Conservation (phyloP, 1,284 basidiomycete species). For the Anthracocystis walkeri region DNA sequence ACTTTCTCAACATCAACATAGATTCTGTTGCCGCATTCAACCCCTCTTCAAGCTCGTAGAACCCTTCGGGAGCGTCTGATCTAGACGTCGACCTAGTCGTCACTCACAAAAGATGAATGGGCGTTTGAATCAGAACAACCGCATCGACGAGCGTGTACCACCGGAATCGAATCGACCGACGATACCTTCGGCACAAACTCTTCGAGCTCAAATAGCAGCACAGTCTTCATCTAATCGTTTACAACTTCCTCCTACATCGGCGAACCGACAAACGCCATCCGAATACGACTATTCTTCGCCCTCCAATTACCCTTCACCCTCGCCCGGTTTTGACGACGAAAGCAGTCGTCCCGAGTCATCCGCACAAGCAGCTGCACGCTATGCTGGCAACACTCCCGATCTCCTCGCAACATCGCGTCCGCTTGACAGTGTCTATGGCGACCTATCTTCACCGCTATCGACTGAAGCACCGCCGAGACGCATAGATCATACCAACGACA, state of each 20-base stretch:
- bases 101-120: constrained; percentile 21
- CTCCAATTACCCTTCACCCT: constrained; percentile 21
- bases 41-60: neutral
- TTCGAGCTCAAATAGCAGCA: neutral
- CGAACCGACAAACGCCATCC: constrained; percentile 8
- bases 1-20: neutral
- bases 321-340: constrained; percentile 6
- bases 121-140: constrained; percentile 10
- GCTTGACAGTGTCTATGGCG: constrained; percentile 1
- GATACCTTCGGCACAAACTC: constrained; percentile 4
- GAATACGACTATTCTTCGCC: constrained; percentile 23
- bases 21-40: neutral
- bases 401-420: constrained; percentile 3
- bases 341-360: constrained; percentile 21
- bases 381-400: neutral
- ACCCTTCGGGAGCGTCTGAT: neutral
- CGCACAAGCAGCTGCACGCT: constrained; percentile 23
- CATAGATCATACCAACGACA: constrained; percentile 23
- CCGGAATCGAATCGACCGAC: neutral
- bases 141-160: constrained; percentile 3
- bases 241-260: neutral
- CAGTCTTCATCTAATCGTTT: constrained; percentile 2
- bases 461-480: neutral
- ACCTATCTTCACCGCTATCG: constrained; percentile 11
- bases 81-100: neutral